Conservation (phyloP, 306 rosid genomes). For the Cicer yamashitae region DNA sequence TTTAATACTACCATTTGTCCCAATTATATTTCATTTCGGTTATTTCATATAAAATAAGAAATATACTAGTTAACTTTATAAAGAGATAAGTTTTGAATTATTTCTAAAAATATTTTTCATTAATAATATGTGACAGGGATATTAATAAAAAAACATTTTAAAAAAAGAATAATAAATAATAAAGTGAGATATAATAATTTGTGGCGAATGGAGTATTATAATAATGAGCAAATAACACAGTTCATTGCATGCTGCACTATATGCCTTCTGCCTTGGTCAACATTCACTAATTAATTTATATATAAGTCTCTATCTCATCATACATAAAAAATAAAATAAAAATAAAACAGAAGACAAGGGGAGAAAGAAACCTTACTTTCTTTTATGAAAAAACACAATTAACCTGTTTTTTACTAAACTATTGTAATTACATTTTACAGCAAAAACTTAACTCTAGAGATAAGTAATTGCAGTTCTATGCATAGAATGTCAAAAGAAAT, state of each 20-base stretch:
- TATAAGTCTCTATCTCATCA: conserved; percentile 47
- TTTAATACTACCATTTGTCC: too few species aligned
- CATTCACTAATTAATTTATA: conserved; percentile 29
- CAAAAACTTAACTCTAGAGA: too few species aligned
- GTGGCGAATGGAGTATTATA: not conserved
- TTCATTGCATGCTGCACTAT: conserved; percentile 47
- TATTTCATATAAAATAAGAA: too few species aligned
- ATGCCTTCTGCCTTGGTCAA: conserved; percentile 38
- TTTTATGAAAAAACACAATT: conserved; percentile 8
- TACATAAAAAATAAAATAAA: conserved; percentile 15
- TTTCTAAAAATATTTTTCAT: too few species aligned
- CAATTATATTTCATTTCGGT: too few species aligned
- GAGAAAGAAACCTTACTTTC: conserved; percentile 2
- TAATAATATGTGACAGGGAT: too few species aligned
- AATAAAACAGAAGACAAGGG: conserved; percentile 9
- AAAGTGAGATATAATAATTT: too few species aligned
- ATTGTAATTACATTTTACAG: conserved; percentile 41
- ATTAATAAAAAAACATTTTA: too few species aligned
- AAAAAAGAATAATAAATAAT: too few species aligned
- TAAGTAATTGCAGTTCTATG: too few species aligned
- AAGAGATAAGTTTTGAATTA: too few species aligned
- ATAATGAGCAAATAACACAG: conserved; percentile 46
- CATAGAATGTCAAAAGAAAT: not conserved
- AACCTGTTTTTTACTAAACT: conserved; percentile 35
- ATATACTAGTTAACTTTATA: too few species aligned